These are phyloP conservation scores for button mushroom (Agaricus bisporus) DNA, from an alignment of 768 basidiomycete species.

Conservation along the genomic window DNA sequence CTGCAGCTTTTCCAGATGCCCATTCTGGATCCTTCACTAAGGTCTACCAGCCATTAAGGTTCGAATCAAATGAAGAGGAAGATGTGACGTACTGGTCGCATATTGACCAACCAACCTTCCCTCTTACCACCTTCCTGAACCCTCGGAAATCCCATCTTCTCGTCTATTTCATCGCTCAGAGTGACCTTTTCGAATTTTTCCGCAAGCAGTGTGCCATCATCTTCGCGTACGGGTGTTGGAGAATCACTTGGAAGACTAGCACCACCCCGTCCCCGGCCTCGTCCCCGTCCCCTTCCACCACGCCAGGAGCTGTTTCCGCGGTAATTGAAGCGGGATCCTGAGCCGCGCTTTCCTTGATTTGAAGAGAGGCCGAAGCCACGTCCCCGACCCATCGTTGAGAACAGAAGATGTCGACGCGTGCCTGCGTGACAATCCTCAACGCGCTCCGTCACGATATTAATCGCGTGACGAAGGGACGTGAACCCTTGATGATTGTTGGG, in stretches of 20 bases:
- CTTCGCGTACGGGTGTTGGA: conserved; percentile 61
- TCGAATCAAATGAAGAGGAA: not conserved
- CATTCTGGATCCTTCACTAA: conserved; percentile 81
- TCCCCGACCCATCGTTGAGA: conserved; percentile 42
- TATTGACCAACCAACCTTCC: conserved; percentile 96
- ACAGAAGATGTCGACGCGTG: not conserved
- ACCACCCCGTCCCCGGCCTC: conserved; percentile 45
- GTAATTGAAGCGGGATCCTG: conserved; percentile 35
- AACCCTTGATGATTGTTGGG: too few relatives aligned
- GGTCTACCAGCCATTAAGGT: conserved; percentile 42
- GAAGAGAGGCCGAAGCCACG: conserved; percentile 55
- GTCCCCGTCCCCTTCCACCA: conserved; percentile 52
- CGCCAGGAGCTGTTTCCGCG: conserved; percentile 45
- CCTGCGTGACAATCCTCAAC: not conserved
- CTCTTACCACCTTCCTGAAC: conserved; percentile 71
- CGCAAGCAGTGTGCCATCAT: conserved; percentile 83
- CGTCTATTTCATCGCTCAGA: conserved; percentile 83
- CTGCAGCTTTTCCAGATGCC: conserved; percentile 81
- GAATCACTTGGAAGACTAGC: conserved; percentile 35
- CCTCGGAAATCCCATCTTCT: conserved; percentile 83
- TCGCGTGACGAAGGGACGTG: too few relatives aligned
- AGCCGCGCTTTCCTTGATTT: conserved; percentile 35
- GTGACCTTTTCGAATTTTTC: conserved; percentile 81
- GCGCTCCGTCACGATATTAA: too few relatives aligned
- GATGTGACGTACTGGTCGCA: conserved; percentile 78